Percentiles rank a stretch among this genome's conserved stretches.
Conservation (phyloP, 129 eudicot genomes). For the Silybum marianum region DNA sequence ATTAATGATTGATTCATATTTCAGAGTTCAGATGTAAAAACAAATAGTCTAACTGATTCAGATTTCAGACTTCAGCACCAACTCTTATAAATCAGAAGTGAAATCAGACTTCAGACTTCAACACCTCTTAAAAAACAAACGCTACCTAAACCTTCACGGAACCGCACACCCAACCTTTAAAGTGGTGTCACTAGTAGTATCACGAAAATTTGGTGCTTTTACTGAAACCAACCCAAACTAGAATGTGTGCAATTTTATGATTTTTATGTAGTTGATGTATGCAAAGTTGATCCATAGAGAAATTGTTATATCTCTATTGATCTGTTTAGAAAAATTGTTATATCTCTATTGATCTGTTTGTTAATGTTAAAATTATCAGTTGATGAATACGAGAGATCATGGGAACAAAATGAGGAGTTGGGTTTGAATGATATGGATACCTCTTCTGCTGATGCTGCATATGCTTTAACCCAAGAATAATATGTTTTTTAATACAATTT, state of each 20-base stretch:
- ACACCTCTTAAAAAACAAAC: no score
- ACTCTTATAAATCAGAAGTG: no score
- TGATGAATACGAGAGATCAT: slow-evolving; percentile 86
- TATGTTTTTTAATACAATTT: no score
- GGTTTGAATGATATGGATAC: slow-evolving; percentile 98
- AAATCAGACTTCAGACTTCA: no score
- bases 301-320: not conserved
- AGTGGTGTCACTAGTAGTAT: no score
- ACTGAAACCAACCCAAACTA: not conserved
- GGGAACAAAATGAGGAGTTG: slow-evolving; percentile 97
- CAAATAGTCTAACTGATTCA: no score
- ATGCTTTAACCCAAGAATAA: slow-evolving; percentile 28
- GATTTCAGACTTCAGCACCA: no score
- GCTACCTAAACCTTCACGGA: not conserved
- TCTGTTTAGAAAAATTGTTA: not conserved
- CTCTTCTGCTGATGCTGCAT: slow-evolving; percentile 87
- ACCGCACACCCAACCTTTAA: not conserved
- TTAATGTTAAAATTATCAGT: slow-evolving; percentile 34
- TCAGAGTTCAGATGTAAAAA: no score
- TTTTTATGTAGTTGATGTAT: not conserved
- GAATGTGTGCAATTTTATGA: not conserved
- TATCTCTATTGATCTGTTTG: slow-evolving; percentile 10
- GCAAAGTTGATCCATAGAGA: not conserved
- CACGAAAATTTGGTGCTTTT: no score
- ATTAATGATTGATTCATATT: no score